phyloP scores from a whole-genome alignment of 1,139 yeast species.

The Sugiyamaella neomexicana region DNA sequence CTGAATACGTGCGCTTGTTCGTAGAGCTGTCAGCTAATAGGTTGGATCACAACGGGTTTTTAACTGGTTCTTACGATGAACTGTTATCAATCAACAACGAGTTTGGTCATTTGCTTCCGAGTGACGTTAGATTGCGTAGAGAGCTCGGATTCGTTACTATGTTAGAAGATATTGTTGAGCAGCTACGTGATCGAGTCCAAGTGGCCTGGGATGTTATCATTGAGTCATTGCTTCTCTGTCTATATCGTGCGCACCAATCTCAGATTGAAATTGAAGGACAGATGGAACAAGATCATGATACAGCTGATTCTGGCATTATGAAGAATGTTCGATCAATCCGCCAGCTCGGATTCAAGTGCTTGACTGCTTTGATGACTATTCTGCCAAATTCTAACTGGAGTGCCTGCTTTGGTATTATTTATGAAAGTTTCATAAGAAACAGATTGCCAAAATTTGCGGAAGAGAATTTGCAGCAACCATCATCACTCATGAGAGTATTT shows the following conservation, averaged over 20 bases:
- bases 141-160: constrained; percentile 73
- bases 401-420: constrained; percentile 53
- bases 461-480: constrained; percentile 81
- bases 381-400: constrained; percentile 49
- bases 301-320: constrained; percentile 44
- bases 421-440: constrained; percentile 58
- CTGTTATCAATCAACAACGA: constrained; percentile 28
- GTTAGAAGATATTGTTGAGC: constrained; percentile 59
- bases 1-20: constrained; percentile 57
- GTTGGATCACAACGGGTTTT: constrained; percentile 47
- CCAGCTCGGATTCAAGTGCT: constrained; percentile 37
- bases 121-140: constrained; percentile 47
- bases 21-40: constrained; percentile 61
- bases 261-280: constrained; percentile 35
- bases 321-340: constrained; percentile 37
- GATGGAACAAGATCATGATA: constrained; percentile 43
- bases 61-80: constrained; percentile 28
- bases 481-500: constrained; percentile 71
- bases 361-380: constrained; percentile 34
- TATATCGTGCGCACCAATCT: constrained; percentile 55
- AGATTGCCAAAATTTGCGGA: constrained; percentile 65
- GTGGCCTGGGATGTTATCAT: constrained; percentile 54
- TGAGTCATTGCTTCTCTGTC: constrained; percentile 59
- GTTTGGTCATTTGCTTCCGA: constrained; percentile 26
- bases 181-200: constrained; percentile 61